Conservation (phyloP, 164 flowering plant genomes). For the Stephania yunnanensis region DNA sequence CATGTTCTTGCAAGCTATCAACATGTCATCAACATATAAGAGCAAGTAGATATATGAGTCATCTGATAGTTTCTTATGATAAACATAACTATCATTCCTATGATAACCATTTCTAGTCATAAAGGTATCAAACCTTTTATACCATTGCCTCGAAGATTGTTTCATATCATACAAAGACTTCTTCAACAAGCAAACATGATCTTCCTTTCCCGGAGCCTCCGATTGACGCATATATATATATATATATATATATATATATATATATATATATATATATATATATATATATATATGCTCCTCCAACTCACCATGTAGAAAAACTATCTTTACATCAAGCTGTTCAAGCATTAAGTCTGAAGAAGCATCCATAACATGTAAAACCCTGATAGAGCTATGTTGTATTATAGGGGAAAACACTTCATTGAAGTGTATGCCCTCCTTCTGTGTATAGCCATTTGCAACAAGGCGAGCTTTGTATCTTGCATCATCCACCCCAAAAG, state of each 20-base stretch:
- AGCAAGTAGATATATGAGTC: no score
- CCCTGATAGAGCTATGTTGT: neutral
- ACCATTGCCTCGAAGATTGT: neutral
- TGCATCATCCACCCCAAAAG: neutral
- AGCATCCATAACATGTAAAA: slow-evolving; percentile 5
- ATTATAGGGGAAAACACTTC: slow-evolving; percentile 1
- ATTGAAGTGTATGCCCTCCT: neutral
- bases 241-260: no score
- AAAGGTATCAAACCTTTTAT: slow-evolving; percentile 3
- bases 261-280: no score
- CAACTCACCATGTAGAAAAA: neutral
- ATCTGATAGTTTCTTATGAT: no score
- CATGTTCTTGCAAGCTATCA: slow-evolving; percentile 8
- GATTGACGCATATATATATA: slow-evolving; percentile 6
- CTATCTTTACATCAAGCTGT: slow-evolving; percentile 4
- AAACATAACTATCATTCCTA: neutral
- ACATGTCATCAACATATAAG: neutral
- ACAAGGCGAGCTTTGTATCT: neutral
- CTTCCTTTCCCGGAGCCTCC: neutral
- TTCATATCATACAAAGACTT: slow-evolving; percentile 7
- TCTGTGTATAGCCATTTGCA: slow-evolving; percentile 6
- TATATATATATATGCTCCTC: no score
- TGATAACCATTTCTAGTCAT: neutral
- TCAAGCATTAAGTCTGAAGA: neutral
- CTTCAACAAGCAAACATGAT: slow-evolving; percentile 11